phyloP scores from a whole-genome alignment of 768 basidiomycete genomes.

The Tylopilus vinaceipallidus region DNA sequence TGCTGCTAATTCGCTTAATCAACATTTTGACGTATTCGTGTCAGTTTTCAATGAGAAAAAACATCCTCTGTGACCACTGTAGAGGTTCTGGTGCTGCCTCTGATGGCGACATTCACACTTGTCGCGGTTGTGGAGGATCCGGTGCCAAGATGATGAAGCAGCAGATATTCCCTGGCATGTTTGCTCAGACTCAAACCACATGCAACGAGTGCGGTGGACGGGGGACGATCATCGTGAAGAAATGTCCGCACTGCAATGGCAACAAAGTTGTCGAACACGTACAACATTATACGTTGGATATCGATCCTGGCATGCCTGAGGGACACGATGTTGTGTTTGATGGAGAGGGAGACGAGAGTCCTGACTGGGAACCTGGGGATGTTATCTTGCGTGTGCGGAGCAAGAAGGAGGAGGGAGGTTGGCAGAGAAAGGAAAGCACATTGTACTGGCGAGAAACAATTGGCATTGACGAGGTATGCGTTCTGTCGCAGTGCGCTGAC shows the following conservation, averaged over 20 bases:
- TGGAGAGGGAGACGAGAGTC: conserved; percentile 94
- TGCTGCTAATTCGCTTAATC: neutral
- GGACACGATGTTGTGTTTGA: conserved; percentile 92
- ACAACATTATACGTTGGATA: conserved; percentile 81
- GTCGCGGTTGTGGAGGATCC: conserved; percentile 76
- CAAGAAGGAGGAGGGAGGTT: conserved; percentile 73
- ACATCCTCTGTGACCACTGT: conserved; percentile 94
- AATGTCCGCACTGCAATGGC: conserved; percentile 82
- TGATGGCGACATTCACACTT: conserved; percentile 84
- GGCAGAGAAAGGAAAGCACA: conserved; percentile 85
- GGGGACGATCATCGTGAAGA: conserved; percentile 71
- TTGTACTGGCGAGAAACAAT: conserved; percentile 93
- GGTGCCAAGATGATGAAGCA: conserved; percentile 86
- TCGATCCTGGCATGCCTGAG: conserved; percentile 87
- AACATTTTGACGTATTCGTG: conserved; percentile 1
- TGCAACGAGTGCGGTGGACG: conserved; percentile 85
- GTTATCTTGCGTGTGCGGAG: conserved; percentile 84
- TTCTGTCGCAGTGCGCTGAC: neutral
- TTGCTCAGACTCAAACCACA: conserved; percentile 79
- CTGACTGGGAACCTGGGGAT: conserved; percentile 96
- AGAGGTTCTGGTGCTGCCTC: conserved; percentile 93
- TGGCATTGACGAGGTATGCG: conserved; percentile 75
- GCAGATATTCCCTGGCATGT: conserved; percentile 96
- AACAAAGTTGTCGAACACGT: conserved; percentile 79
- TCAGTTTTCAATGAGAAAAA: conserved; percentile 91